Percentiles rank a stretch among this genome's conserved stretches.
Evolutionary conservation across 2,329 filamentous ascomycete species (phyloP).

Genomic region (Colletotrichum sidae): DNA sequence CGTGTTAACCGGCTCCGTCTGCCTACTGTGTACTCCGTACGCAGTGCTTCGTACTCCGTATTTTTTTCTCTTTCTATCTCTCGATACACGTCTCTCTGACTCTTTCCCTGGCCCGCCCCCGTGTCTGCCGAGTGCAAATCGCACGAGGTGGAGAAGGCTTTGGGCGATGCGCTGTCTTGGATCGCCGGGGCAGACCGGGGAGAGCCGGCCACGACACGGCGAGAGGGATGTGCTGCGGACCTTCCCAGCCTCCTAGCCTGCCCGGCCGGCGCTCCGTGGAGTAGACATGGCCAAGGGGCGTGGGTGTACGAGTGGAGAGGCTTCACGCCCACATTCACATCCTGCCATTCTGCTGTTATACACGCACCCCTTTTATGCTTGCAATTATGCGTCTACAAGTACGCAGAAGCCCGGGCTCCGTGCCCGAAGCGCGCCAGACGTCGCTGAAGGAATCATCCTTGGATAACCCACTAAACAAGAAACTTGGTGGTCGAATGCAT

Average conservation of each 20-base stretch:
- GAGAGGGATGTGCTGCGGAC: constrained; percentile 10
- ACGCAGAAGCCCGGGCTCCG: too few relatives aligned
- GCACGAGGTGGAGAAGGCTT: constrained; percentile 1
- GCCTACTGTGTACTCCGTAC: too few relatives aligned
- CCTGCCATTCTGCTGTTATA: too few relatives aligned
- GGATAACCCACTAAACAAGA: constrained; percentile 33
- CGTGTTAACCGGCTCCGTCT: too few relatives aligned
- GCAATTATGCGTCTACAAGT: too few relatives aligned
- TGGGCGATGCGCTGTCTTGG: constrained; percentile 31
- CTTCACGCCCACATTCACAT: too few relatives aligned
- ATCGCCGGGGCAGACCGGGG: constrained; percentile 32
- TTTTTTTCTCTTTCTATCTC: not conserved
- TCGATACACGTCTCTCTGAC: not conserved
- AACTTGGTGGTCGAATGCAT: constrained; percentile 20
- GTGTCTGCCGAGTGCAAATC: constrained; percentile 4
- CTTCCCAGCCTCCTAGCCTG: constrained; percentile 7
- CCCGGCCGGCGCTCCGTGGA: constrained; percentile 21
- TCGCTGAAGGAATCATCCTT: constrained; percentile 19
- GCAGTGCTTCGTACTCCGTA: not conserved
- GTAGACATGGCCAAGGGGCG: constrained; percentile 7
- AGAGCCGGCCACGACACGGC: constrained; percentile 30
- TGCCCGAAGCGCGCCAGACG: too few relatives aligned
- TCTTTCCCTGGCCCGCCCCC: not conserved
- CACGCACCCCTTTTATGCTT: too few relatives aligned
- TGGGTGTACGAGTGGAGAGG: not conserved